phyloP scores from a whole-genome alignment of 108 stramenopile species.

The Craspedostauros australis region DNA sequence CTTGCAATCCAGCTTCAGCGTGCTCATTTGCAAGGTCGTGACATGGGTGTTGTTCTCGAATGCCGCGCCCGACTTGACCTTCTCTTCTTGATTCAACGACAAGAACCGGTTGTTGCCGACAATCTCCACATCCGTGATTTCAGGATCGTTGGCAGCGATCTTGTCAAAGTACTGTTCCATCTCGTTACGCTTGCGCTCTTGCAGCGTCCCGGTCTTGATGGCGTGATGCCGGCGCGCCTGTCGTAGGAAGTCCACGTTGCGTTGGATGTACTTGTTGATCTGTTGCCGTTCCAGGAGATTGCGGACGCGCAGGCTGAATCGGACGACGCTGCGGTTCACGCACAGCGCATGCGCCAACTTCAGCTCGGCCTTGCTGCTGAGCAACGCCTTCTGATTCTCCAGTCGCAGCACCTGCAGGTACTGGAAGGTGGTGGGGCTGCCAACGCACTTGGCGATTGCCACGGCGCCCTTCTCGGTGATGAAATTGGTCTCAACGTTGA shows the following conservation, averaged over 20 bases:
- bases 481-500: slow-evolving; percentile 42
- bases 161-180: slow-evolving; percentile 31
- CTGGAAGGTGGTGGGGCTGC: slow-evolving; percentile 8
- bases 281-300: slow-evolving; percentile 28
- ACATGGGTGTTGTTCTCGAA: slow-evolving; percentile 31
- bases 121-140: slow-evolving; percentile 21
- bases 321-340: slow-evolving; percentile 31
- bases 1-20: slow-evolving; percentile 28
- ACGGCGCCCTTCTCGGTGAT: slow-evolving; percentile 26
- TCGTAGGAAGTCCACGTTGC: slow-evolving; percentile 35
- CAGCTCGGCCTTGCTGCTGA: slow-evolving; percentile 30
- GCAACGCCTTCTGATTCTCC: slow-evolving; percentile 34
- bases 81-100: slow-evolving; percentile 24
- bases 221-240: slow-evolving; percentile 29
- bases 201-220: slow-evolving; percentile 17
- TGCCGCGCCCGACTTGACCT: slow-evolving; percentile 19
- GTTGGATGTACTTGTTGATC: slow-evolving; percentile 25
- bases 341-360: slow-evolving; percentile 28
- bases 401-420: slow-evolving; percentile 37
- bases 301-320: slow-evolving; percentile 21
- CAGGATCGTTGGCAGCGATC: slow-evolving; percentile 22
- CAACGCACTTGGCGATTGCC: slow-evolving; percentile 25
- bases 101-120: slow-evolving; percentile 25
- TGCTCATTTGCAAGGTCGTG: slow-evolving; percentile 18
- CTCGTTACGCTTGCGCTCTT: slow-evolving; percentile 27